Evolutionary conservation across 495 filamentous ascomycete species (phyloP).

Genomic region (Talaromyces nanjingensis): DNA sequence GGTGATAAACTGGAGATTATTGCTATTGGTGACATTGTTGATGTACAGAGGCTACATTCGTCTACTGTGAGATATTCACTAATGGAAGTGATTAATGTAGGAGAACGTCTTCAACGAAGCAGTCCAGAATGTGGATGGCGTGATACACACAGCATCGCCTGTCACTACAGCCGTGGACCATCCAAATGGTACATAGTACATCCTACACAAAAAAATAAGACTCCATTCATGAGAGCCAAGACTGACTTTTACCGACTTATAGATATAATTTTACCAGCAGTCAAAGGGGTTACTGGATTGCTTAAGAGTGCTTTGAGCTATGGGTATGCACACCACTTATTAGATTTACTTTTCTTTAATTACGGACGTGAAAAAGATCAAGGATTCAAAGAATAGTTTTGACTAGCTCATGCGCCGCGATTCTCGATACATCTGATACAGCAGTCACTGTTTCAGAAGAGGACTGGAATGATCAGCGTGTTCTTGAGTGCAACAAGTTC

Average conservation of each 20-base stretch:
- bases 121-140: slow-evolving; percentile 34
- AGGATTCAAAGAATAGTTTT: slow-evolving; percentile 46
- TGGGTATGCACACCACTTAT: neutral
- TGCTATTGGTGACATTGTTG: neutral
- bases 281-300: slow-evolving; percentile 35
- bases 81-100: slow-evolving; percentile 16
- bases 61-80: neutral
- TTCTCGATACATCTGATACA: slow-evolving; percentile 40
- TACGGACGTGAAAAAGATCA: slow-evolving; percentile 32
- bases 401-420: slow-evolving; percentile 71
- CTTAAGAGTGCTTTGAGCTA: slow-evolving; percentile 20
- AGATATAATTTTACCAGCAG: slow-evolving; percentile 29
- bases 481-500: neutral
- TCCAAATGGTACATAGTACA: neutral
- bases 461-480: slow-evolving; percentile 38
- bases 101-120: slow-evolving; percentile 39
- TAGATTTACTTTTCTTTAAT: slow-evolving; percentile 14
- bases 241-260: slow-evolving; percentile 21
- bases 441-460: slow-evolving; percentile 27
- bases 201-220: slow-evolving; percentile 1
- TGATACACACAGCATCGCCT: slow-evolving; percentile 47
- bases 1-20: neutral
- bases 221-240: neutral
- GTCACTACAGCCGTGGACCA: slow-evolving; percentile 30
- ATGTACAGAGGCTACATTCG: slow-evolving; percentile 1